Conservation (phyloP, 257 asterid genomes). For the Hygrophila difformis region DNA sequence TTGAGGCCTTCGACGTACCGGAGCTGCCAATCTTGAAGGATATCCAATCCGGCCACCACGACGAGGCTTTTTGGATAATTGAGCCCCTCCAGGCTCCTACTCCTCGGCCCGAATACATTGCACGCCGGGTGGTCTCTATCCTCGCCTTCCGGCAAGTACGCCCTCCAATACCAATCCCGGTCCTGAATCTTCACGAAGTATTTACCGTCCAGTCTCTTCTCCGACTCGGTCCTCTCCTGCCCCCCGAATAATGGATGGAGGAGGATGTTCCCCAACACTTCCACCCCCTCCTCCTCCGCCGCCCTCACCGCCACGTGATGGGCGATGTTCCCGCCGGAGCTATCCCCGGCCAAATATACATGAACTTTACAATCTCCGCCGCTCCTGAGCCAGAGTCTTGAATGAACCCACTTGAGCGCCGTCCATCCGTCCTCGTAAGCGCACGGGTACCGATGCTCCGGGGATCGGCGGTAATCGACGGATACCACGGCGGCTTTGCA, state of each 20-base stretch:
- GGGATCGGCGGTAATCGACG: constrained; percentile 70
- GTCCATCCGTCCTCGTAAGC: constrained; percentile 86
- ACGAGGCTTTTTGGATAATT: constrained; percentile 42
- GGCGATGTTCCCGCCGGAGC: constrained; percentile 83
- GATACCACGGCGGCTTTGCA: constrained; percentile 74
- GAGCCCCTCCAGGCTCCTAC: constrained; percentile 27
- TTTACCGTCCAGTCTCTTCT: constrained; percentile 53
- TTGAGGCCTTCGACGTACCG: constrained; percentile 40
- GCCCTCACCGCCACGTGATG: constrained; percentile 75
- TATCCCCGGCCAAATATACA: constrained; percentile 63
- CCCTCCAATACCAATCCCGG: constrained; percentile 89
- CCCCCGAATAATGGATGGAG: constrained; percentile 81
- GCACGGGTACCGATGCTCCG: constrained; percentile 67
- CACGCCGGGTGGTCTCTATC: constrained; percentile 87
- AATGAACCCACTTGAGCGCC: constrained; percentile 65
- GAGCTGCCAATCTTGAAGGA: constrained; percentile 51
- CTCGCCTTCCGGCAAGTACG: constrained; percentile 67
- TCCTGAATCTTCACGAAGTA: constrained; percentile 67
- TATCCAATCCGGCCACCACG: constrained; percentile 55
- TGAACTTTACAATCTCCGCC: constrained; percentile 41
- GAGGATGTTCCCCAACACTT: constrained; percentile 58
- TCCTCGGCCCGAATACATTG: constrained; percentile 46
- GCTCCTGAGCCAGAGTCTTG: constrained; percentile 58
- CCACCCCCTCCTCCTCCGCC: constrained; percentile 39
- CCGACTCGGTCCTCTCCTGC: constrained; percentile 58